Base-by-base conservation (phyloP, 768 basidiomycete genomes). In the Tricholoma furcatifolium region DNA sequence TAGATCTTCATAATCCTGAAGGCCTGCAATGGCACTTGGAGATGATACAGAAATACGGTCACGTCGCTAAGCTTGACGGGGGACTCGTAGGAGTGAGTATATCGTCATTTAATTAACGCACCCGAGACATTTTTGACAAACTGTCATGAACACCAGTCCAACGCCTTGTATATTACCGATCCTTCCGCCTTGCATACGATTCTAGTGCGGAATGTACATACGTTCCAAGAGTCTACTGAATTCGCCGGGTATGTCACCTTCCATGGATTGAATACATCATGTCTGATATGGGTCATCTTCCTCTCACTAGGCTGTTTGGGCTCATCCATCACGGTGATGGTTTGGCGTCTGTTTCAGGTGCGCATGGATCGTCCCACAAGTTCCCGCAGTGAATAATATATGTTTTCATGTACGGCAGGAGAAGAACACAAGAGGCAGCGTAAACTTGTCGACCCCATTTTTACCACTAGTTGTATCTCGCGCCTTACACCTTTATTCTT, bases 101-200 rank as follows among this genome's bases (percentile, higher is more conserved):
- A 7, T n/a, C 27, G 7, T 27, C 27, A 27, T 27, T 27, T 27
- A 27, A 27, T 27, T n/a, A n/a, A n/a, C n/a, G n/a, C n/a, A 27
- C 27, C 27, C 27, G n/a, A 27, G 27, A 27, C 3, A 4, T 27
- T 27, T 27, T 27, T 27, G 27, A 27, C 27, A 27, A 27, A n/a
- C n/a, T n/a, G 27, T 27, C 7, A 27, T 4, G 7, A 27, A 27
- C 27, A 4, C 35, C 36, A 65, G 63, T 20, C 55, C 23, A 63
- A 66, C 42, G 65, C 62, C 6, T 41, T 66, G 18, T 66, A 66
- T 27, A 55, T 66, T 20, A 60, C 63, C 2, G 65, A 66, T 47
- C 65, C 65, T 1, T 48, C 56, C 14, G 65, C 65, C 0, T 55
- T 66, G 36, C 51, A 62, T 27, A 36, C 65, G 0, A 63, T 66